phyloP scores from a whole-genome alignment of 2,329 filamentous ascomycete species.

The Cercospora beticola region DNA sequence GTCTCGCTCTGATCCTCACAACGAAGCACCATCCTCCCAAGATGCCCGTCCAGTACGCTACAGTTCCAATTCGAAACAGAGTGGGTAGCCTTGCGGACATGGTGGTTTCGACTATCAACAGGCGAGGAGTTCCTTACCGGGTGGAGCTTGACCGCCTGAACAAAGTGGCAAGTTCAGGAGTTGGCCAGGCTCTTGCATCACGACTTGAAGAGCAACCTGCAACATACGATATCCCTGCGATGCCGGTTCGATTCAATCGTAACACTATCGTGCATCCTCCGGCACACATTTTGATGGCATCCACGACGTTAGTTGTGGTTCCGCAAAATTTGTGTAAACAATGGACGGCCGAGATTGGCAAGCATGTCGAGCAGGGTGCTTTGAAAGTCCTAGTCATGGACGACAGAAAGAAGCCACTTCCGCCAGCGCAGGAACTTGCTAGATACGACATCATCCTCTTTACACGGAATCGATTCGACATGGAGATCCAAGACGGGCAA shows the following conservation, averaged over 20 bases:
- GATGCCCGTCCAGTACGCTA: slow-evolving; percentile 61
- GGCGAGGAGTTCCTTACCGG: slow-evolving; percentile 69
- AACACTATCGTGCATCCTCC: slow-evolving; percentile 43
- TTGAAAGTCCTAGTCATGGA: slow-evolving; percentile 64
- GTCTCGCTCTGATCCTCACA: slow-evolving; percentile 67
- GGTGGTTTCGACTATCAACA: slow-evolving; percentile 68
- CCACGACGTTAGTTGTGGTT: slow-evolving; percentile 73
- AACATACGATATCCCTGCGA: slow-evolving; percentile 45
- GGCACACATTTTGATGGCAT: slow-evolving; percentile 62
- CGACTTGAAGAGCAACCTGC: slow-evolving; percentile 47
- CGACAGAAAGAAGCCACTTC: slow-evolving; percentile 54
- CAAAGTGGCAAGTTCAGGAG: slow-evolving; percentile 52
- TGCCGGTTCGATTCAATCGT: slow-evolving; percentile 45
- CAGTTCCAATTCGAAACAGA: slow-evolving; percentile 45
- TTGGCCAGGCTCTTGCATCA: slow-evolving; percentile 50
- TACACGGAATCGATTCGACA: slow-evolving; percentile 70
- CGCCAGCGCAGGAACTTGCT: slow-evolving; percentile 58
- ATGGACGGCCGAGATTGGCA: slow-evolving; percentile 77
- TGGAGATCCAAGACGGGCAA: slow-evolving; percentile 57
- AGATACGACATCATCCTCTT: slow-evolving; percentile 76
- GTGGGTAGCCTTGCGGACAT: slow-evolving; percentile 71
- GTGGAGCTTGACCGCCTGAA: slow-evolving; percentile 58
- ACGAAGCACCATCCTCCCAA: slow-evolving; percentile 68
- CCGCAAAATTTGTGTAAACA: slow-evolving; percentile 81
- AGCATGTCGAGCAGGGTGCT: slow-evolving; percentile 63